Percentiles rank a stretch among this genome's conserved stretches.
phyloP scores from a whole-genome alignment of 2,329 filamentous ascomycete species.

The Pezicula rhizophila region DNA sequence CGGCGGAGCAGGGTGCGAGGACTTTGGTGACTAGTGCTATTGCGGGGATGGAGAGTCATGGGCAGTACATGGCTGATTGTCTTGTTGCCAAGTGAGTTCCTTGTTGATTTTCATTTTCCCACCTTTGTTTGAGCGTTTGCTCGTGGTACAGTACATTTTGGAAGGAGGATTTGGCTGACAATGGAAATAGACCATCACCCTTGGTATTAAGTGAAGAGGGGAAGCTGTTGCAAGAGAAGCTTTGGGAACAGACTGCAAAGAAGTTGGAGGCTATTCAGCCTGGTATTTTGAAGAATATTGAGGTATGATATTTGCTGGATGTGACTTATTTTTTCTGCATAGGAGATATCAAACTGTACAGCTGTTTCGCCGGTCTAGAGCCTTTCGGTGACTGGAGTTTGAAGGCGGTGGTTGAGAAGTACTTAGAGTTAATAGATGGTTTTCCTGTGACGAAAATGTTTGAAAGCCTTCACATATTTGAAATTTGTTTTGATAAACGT shows the following conservation, averaged over 20 bases:
- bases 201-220: constrained; percentile 36
- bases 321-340: too few species aligned
- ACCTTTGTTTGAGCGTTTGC: not conserved
- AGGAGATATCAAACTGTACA: too few species aligned
- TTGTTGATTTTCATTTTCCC: not conserved
- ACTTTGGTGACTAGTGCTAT: constrained; percentile 34
- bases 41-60: constrained; percentile 35
- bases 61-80: constrained; percentile 37
- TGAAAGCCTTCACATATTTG: too few species aligned
- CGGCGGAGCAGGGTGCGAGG: constrained; percentile 39
- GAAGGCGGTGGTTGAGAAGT: too few species aligned
- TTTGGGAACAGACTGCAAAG: constrained; percentile 36
- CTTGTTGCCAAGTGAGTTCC: constrained; percentile 16
- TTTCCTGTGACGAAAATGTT: too few species aligned
- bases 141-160: constrained; percentile 7
- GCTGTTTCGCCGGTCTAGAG: too few species aligned
- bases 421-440: too few species aligned
- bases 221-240: constrained; percentile 26
- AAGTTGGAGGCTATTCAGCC: constrained; percentile 37
- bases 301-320: too few species aligned
- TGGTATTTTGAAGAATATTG: constrained; percentile 30
- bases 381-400: too few species aligned
- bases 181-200: constrained; percentile 15
- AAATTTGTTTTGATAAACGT: too few species aligned
- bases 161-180: too few species aligned